Evolutionary conservation across 2,329 filamentous ascomycete genomes (phyloP).

Genomic region (Hypoxylon sp.): DNA sequence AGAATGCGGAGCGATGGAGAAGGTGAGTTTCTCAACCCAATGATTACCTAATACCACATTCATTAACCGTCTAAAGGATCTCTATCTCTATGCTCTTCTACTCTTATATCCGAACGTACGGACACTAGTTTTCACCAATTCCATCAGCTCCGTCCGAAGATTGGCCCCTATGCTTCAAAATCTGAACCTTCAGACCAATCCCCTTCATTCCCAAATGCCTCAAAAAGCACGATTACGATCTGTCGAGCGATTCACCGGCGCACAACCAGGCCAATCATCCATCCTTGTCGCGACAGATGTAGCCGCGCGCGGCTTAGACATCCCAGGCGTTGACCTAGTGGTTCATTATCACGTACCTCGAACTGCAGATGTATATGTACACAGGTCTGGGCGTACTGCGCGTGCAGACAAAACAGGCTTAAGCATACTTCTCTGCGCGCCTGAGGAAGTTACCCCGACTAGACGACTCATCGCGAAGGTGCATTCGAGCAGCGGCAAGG

Average conservation of each 20-base stretch:
- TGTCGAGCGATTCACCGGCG: slow-evolving; percentile 86
- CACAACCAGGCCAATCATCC: slow-evolving; percentile 66
- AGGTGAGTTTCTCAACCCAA: slow-evolving; percentile 66
- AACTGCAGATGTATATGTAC: slow-evolving; percentile 92
- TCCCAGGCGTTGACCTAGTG: slow-evolving; percentile 88
- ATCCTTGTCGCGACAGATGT: slow-evolving; percentile 95
- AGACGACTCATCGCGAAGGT: slow-evolving; percentile 89
- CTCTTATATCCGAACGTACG: slow-evolving; percentile 85
- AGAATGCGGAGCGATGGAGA: slow-evolving; percentile 93
- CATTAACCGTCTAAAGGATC: slow-evolving; percentile 69
- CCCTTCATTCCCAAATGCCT: slow-evolving; percentile 92
- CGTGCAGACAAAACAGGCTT: slow-evolving; percentile 83
- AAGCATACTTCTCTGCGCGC: slow-evolving; percentile 89
- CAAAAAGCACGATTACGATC: slow-evolving; percentile 96
- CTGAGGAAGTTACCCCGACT: slow-evolving; percentile 90
- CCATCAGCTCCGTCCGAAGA: slow-evolving; percentile 90
- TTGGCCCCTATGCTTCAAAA: slow-evolving; percentile 87
- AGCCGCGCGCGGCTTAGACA: slow-evolving; percentile 93
- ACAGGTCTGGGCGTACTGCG: slow-evolving; percentile 93
- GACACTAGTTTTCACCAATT: slow-evolving; percentile 94
- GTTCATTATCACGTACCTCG: slow-evolving; percentile 96
- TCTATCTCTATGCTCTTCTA: slow-evolving; percentile 91
- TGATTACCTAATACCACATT: not conserved
- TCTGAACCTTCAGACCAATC: slow-evolving; percentile 80
- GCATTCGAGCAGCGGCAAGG: slow-evolving; percentile 72